A percentile compares a stretch with the other conserved stretches of the same genome.
Conservation (phyloP, 1,284 basidiomycete genomes). For the Trichosporon asahii region DNA sequence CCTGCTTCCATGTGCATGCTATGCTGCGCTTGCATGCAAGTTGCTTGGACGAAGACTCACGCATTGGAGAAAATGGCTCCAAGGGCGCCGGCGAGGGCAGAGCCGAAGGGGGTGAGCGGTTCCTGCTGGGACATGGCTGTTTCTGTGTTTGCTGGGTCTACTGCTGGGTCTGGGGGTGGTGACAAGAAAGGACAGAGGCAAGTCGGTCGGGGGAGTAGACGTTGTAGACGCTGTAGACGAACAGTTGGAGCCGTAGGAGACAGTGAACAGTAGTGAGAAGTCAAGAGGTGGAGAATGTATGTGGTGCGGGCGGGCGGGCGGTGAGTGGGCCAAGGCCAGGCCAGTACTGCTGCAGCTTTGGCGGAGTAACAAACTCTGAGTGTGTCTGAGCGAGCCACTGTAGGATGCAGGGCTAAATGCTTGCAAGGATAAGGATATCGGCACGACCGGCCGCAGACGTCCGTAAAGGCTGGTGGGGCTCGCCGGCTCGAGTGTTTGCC, state of each 20-base stretch:
- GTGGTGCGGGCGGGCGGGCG: background rate
- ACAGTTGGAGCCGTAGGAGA: no score
- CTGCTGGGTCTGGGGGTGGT: background rate
- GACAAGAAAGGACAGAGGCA: background rate
- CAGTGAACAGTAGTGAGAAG: background rate
- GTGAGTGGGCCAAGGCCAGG: background rate
- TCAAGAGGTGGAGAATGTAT: background rate
- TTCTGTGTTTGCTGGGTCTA: background rate
- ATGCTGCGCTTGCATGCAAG: background rate
- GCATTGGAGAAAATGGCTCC: constrained; percentile 90
- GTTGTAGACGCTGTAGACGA: background rate
- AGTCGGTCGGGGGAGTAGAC: background rate
- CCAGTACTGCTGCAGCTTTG: no score
- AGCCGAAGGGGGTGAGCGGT: constrained; percentile 80
- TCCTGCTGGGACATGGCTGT: background rate
- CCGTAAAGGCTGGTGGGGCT: background rate
- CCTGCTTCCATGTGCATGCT: no score
- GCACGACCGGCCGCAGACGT: constrained; percentile 9
- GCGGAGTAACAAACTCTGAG: constrained; percentile 8
- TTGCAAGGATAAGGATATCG: background rate
- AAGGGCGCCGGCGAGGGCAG: constrained; percentile 89
- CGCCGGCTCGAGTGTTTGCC: constrained; percentile 5
- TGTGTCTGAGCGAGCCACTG: background rate
- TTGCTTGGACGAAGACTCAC: constrained; percentile 57
- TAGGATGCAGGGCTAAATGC: no score